Evolutionary conservation across 495 filamentous ascomycete genomes (phyloP).

Genomic region (Daldinia loculata): DNA sequence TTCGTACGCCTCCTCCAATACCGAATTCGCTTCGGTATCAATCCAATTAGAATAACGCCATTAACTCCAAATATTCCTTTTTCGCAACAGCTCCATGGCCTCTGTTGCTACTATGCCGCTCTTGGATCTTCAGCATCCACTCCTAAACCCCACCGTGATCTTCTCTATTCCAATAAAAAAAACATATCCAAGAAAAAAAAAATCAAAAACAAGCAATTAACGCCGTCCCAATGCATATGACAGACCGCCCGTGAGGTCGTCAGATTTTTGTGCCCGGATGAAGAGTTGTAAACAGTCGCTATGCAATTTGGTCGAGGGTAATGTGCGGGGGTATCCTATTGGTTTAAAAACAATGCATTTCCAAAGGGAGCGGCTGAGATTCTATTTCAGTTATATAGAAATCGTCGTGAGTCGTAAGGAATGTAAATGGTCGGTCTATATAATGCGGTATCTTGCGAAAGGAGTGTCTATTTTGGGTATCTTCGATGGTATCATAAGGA

Average conservation of each 20-base stretch:
- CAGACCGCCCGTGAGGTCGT: conserved; percentile 44
- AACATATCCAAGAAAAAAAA: neutral
- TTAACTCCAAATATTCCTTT: conserved; percentile 39
- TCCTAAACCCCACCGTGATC: conserved; percentile 12
- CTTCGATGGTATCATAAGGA: conserved; percentile 53
- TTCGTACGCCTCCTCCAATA: conserved; percentile 23
- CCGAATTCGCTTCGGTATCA: conserved; percentile 16
- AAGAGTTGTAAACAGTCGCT: conserved; percentile 58
- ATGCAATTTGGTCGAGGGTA: conserved; percentile 60
- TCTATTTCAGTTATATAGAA: conserved; percentile 45
- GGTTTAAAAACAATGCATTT: conserved; percentile 46
- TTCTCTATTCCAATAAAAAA: conserved; percentile 23
- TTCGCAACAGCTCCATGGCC: conserved; percentile 20
- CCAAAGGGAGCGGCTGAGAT: conserved; percentile 47
- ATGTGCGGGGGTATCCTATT: conserved; percentile 43
- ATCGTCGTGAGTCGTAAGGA: conserved; percentile 50
- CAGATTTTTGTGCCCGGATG: conserved; percentile 39
- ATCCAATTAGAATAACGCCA: conserved; percentile 27
- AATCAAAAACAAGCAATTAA: conserved; percentile 35
- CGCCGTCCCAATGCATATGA: conserved; percentile 48
- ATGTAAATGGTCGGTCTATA: conserved; percentile 54
- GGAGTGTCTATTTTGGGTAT: conserved; percentile 59
- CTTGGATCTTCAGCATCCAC: conserved; percentile 20
- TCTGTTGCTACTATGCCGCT: conserved; percentile 25
- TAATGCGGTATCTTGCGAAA: conserved; percentile 49